Conservation (phyloP, 1,284 basidiomycete species). For the Apiotrichum gamsii region DNA sequence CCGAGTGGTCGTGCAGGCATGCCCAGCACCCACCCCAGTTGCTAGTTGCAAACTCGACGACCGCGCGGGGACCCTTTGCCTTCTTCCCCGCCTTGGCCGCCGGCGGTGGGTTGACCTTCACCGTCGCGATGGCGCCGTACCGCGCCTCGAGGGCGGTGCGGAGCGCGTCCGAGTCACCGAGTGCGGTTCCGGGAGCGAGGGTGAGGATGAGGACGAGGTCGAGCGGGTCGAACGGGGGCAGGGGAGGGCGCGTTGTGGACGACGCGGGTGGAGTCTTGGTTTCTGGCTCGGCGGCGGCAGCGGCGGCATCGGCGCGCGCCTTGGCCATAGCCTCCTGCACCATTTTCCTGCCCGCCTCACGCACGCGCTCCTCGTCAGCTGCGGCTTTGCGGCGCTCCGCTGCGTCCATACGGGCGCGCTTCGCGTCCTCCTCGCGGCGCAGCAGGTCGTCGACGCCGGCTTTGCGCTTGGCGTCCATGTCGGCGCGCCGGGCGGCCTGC, state of each 20-base stretch:
- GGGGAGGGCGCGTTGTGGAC: neutral
- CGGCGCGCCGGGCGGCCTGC: conserved; percentile 63
- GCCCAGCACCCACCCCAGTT: conserved; percentile 48
- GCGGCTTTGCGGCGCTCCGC: conserved; percentile 48
- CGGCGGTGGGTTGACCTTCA: conserved; percentile 21
- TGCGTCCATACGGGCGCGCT: conserved; percentile 57
- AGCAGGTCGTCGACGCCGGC: conserved; percentile 73
- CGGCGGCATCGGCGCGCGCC: conserved; percentile 22
- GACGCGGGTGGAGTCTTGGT: neutral
- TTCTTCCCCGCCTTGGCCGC: conserved; percentile 38
- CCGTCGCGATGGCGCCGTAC: conserved; percentile 41
- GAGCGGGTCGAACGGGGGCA: conserved; percentile 33
- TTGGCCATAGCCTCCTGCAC: conserved; percentile 53
- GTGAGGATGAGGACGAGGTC: conserved; percentile 40
- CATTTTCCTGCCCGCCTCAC: conserved; percentile 66
- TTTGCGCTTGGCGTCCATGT: conserved; percentile 72
- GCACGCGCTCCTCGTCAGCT: conserved; percentile 62
- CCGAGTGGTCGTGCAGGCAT: conserved; percentile 36
- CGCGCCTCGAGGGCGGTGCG: conserved; percentile 11
- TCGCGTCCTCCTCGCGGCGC: conserved; percentile 69
- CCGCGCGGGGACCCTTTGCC: conserved; percentile 46
- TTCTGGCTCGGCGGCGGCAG: conserved; percentile 8
- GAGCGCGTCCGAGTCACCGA: conserved; percentile 19
- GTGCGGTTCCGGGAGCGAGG: conserved; percentile 26
- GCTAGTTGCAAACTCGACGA: conserved; percentile 47